Evolutionary conservation across 345 rosid genomes (phyloP), one percentile per base, ranked within the genome.

Genomic region (Rhodamnia argentea): DNA sequence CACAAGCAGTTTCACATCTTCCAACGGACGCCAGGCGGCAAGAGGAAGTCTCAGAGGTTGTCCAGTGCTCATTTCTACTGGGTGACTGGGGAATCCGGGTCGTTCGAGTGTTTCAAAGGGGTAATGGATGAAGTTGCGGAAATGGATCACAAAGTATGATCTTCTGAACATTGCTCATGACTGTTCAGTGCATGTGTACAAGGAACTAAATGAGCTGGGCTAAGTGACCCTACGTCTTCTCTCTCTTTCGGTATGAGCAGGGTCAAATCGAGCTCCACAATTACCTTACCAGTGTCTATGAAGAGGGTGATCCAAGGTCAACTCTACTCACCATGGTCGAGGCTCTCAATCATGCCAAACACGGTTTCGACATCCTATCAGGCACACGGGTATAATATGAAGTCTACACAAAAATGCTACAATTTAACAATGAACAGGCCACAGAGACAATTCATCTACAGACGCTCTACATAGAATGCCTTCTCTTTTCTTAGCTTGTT

Each of bases 261-360:
- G 98, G 98, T 29, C 99, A 96, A 85, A 97, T 97, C 85, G 98
- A 97, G 90, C 89, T 97, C 89, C 99, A 96, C 90, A 97, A 96
- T 92, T 92, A 96, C 91, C 96, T 97, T 27, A 97, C 99, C 23
- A 97, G 98, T 76, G 99, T 97, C 60, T 97, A 97, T 85, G 99
- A 97, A 90, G 99, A 97, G 90, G 98, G 98, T 5, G 99, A 97
- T 88, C 99, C 99, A 51, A 94, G 98, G 86, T 97, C 99, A 89
- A 94, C 99, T 29, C 89, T 97, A 86, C 95, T 96, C 83, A 96
- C 98, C 85, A 94, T 97, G 99, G 98, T 97, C 60, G 99, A 97
- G 89, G 99, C 99, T 87, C 92, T 96, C 59, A 95, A 93, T 86
- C 99, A 97, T 91, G 99, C 99, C 83, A 97, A 97, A 86, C 95